Evolutionary conservation across 106 monocot genomes (phyloP).

Genomic region (Chionographis japonica): DNA sequence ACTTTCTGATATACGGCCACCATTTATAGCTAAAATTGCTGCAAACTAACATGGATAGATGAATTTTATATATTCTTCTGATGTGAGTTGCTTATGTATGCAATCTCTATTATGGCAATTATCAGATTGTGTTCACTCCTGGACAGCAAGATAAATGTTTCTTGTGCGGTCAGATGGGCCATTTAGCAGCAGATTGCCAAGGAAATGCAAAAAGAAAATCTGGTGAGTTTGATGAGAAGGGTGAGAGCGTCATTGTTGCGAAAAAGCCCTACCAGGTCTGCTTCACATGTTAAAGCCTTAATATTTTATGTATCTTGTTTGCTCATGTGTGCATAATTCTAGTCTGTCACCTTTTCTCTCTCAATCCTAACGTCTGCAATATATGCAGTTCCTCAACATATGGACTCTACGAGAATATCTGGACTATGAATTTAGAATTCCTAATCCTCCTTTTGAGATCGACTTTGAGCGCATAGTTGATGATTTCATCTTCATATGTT

Average conservation of each 20-base stretch:
- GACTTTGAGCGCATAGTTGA: slow-evolving; percentile 93
- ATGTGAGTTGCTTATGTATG: too few species aligned
- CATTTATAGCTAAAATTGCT: too few species aligned
- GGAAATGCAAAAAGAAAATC: slow-evolving; percentile 89
- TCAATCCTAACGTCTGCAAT: not conserved
- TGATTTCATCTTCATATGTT: slow-evolving; percentile 96
- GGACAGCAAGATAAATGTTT: slow-evolving; percentile 98
- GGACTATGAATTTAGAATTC: slow-evolving; percentile 83
- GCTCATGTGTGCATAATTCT: not conserved
- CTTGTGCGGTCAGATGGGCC: slow-evolving; percentile 93
- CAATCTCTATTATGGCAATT: not conserved
- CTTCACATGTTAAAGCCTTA: not conserved
- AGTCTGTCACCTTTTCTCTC: not conserved
- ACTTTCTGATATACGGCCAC: too few species aligned
- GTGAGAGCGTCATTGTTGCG: slow-evolving; percentile 31
- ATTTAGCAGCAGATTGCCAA: slow-evolving; percentile 93
- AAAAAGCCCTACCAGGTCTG: slow-evolving; percentile 93
- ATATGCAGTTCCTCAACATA: slow-evolving; percentile 92
- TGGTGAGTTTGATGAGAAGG: slow-evolving; percentile 90
- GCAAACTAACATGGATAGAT: not conserved
- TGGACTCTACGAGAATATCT: slow-evolving; percentile 96
- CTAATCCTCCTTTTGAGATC: slow-evolving; percentile 73
- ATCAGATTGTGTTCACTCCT: slow-evolving; percentile 89
- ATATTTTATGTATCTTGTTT: not conserved
- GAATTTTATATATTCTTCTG: too few species aligned